Percentiles rank a stretch among this genome's conserved stretches.
Conservation (phyloP, 768 basidiomycete species). For the Harrya chromipes region DNA sequence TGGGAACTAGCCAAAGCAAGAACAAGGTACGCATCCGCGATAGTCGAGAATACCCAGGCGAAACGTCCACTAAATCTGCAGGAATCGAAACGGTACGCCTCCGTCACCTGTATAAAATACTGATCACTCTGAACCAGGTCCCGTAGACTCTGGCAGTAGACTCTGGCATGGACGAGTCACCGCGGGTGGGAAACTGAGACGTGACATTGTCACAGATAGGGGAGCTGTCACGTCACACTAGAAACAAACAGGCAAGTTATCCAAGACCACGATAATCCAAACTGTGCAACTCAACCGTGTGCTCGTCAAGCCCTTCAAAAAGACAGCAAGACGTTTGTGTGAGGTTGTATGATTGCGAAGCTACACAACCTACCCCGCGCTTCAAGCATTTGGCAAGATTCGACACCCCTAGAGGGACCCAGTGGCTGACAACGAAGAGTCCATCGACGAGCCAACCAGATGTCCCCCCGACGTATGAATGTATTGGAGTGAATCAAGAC, state of each 20-base stretch:
- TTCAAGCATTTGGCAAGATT: slow-evolving; percentile 8
- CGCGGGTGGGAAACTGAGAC: slow-evolving; percentile 4
- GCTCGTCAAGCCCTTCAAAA: slow-evolving; percentile 23
- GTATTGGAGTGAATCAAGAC: slow-evolving; percentile 31
- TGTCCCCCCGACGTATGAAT: slow-evolving; percentile 25
- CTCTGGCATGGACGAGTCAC: not conserved
- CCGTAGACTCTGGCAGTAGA: too few species aligned
- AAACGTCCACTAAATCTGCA: not conserved
- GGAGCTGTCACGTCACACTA: slow-evolving; percentile 26
- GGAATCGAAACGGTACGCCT: slow-evolving; percentile 4
- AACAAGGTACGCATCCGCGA: not conserved
- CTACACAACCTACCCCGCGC: slow-evolving; percentile 1
- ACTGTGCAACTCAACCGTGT: slow-evolving; percentile 29
- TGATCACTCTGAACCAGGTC: not conserved
- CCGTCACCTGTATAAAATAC: not conserved
- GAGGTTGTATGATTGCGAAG: slow-evolving; percentile 25
- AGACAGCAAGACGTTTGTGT: slow-evolving; percentile 24
- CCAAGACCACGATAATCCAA: slow-evolving; percentile 25
- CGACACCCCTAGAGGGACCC: slow-evolving; percentile 1
- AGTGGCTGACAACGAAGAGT: not conserved
- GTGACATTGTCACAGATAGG: slow-evolving; percentile 31
- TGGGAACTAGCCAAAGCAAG: slow-evolving; percentile 8
- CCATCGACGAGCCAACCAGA: slow-evolving; percentile 4
- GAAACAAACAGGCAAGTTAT: slow-evolving; percentile 27
- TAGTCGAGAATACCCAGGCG: not conserved